Percentiles rank a stretch among this genome's conserved stretches.
Evolutionary conservation across 768 basidiomycete genomes (phyloP).

Genomic region (Nevesoporus exiguus): DNA sequence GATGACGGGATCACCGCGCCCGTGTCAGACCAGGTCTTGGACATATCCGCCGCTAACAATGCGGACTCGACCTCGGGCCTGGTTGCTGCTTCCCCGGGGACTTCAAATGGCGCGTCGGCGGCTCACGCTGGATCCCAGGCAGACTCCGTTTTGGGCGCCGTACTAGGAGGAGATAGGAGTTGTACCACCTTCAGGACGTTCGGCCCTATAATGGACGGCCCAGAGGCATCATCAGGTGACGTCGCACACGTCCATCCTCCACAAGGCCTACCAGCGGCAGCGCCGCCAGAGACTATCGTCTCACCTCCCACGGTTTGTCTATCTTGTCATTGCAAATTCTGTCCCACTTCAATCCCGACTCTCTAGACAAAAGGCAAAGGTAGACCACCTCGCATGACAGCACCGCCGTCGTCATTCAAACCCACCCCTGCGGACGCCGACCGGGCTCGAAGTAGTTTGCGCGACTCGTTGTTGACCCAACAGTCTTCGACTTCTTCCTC

Average conservation of each 20-base stretch:
- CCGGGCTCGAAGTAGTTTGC: slow-evolving; percentile 52
- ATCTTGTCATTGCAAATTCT: slow-evolving; percentile 8
- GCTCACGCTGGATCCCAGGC: slow-evolving; percentile 14
- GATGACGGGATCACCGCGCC: slow-evolving; percentile 17
- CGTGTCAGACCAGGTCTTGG: slow-evolving; percentile 23
- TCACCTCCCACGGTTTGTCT: slow-evolving; percentile 22
- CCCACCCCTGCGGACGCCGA: slow-evolving; percentile 25
- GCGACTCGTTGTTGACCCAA: slow-evolving; percentile 55
- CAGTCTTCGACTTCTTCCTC: slow-evolving; percentile 72
- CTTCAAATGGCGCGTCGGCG: slow-evolving; percentile 5
- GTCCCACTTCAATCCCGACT: slow-evolving; percentile 15
- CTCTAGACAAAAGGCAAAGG: slow-evolving; percentile 33
- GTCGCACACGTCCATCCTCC: not conserved
- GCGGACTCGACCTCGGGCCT: not conserved
- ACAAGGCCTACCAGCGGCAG: slow-evolving; percentile 12
- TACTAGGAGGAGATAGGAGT: slow-evolving; percentile 25
- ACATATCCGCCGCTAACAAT: slow-evolving; percentile 29
- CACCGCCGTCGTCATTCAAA: slow-evolving; percentile 34
- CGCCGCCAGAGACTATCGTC: slow-evolving; percentile 11
- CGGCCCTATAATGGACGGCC: slow-evolving; percentile 20
- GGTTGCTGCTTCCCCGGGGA: slow-evolving; percentile 10
- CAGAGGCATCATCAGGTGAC: slow-evolving; percentile 5
- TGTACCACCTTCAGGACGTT: slow-evolving; percentile 21
- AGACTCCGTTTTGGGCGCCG: slow-evolving; percentile 8
- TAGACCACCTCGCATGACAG: slow-evolving; percentile 36